phyloP scores from a whole-genome alignment of 306 rosid genomes.

The Senna tora region DNA sequence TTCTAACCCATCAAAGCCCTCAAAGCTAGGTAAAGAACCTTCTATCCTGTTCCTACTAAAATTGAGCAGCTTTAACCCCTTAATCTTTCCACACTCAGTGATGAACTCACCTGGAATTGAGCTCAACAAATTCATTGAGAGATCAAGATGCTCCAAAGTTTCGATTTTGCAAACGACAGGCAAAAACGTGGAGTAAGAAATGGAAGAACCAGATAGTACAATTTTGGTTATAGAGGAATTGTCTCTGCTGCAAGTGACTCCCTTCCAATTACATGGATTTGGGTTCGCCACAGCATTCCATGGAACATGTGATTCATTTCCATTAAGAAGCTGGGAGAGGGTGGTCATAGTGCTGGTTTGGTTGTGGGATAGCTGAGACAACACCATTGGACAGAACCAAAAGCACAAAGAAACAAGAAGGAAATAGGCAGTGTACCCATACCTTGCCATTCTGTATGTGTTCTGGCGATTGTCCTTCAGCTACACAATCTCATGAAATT shows the following conservation, averaged over 20 bases:
- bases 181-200: slow-evolving; percentile 51
- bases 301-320: neutral
- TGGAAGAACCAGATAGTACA: slow-evolving; percentile 41
- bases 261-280: slow-evolving; percentile 71
- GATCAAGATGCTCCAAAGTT: slow-evolving; percentile 62
- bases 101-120: slow-evolving; percentile 57
- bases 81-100: slow-evolving; percentile 56
- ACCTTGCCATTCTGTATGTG: slow-evolving; percentile 47
- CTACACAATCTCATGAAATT: slow-evolving; percentile 17
- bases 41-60: slow-evolving; percentile 51
- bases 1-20: slow-evolving; percentile 63
- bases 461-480: too few relatives aligned
- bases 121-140: slow-evolving; percentile 25
- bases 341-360: slow-evolving; percentile 53
- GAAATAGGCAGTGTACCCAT: slow-evolving; percentile 29
- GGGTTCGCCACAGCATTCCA: slow-evolving; percentile 45
- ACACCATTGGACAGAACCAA: slow-evolving; percentile 48
- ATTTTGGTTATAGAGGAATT: slow-evolving; percentile 44
- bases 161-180: slow-evolving; percentile 59
- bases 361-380: slow-evolving; percentile 52
- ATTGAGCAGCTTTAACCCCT: slow-evolving; percentile 53
- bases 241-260: slow-evolving; percentile 53
- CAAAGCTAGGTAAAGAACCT: slow-evolving; percentile 58
- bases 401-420: slow-evolving; percentile 36
- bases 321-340: slow-evolving; percentile 35